Base-by-base conservation (phyloP, 352 stramenopile species). In the Phytophthora citrophthora region DNA sequence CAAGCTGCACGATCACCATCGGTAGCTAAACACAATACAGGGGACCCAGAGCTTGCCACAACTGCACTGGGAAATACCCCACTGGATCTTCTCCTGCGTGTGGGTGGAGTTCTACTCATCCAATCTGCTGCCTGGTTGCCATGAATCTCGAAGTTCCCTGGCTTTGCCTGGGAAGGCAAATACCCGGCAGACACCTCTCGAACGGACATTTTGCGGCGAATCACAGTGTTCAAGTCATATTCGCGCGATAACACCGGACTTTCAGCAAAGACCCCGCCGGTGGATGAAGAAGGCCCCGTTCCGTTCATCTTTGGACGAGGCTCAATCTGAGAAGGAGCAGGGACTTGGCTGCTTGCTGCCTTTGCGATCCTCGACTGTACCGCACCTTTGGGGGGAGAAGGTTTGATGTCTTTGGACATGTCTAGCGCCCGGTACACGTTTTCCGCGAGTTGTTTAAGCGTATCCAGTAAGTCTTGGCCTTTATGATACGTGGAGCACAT, bases 401-500 rank as follows among this genome's bases (percentile, higher is more conserved):
- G 61, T 13, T 82, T 78, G 1, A 81, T 76, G 39, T 92, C 83
- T 57, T 89, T 93, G 2, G 86, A 95, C 69, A 95, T 69, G 38
- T 92, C 84, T 2, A 95, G 71, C 3, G 86, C 86, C 13, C 84
- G 86, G 54, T 83, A 80, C 9, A 95, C 83, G 52, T 95, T 95
- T 31, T 91, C 84, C 9, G 90, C 86, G 5, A 95, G 76, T 43
- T 95, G 84, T 39, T 84, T 88, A 4, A 95, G 69, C 12, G 85
- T 95, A 13, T 86, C 74, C 15, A 84, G 61, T 11, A 95, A 61
- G 20, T 95, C 84, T 46, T 65, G 74, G 0, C 69, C 81, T 52
- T 93, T 93, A 56, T 92, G 77, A 54, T 95, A 95, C 44, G 83
- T 93, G 9, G 83, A 86, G 39, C 84, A 90, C 86, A 95, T 95